A percentile compares a stretch with the other conserved stretches of the same genome.
phyloP scores from a whole-genome alignment of 208 protist genomes.

The Angomonas ambiguus region DNA sequence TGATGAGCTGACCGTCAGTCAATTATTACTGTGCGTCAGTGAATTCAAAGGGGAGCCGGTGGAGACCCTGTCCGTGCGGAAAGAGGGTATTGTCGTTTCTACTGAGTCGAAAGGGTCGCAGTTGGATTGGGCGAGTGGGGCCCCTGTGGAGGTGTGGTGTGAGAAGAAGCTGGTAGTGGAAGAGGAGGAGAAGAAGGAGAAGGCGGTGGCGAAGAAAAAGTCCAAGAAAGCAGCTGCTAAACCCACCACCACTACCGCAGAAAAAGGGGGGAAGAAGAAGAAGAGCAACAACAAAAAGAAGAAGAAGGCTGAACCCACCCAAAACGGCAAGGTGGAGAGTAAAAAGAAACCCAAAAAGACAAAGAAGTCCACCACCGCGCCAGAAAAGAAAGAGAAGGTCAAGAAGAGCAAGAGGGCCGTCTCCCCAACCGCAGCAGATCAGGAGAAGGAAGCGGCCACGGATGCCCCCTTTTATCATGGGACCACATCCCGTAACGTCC shows the following conservation, averaged over 20 bases:
- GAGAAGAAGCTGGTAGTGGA: no score
- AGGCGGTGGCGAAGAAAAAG: background rate
- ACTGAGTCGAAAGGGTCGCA: background rate
- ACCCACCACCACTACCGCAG: conserved; percentile 2
- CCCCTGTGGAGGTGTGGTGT: background rate
- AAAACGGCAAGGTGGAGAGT: conserved; percentile 10
- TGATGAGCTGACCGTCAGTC: background rate
- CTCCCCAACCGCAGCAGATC: no score
- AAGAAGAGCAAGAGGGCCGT: no score
- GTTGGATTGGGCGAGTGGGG: conserved; percentile 8
- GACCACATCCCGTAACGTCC: conserved; percentile 4
- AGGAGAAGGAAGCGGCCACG: background rate
- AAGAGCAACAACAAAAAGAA: background rate
- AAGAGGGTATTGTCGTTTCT: background rate
- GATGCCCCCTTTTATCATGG: background rate
- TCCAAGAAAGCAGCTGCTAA: conserved; percentile 10
- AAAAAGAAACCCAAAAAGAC: background rate
- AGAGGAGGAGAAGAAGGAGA: conserved; percentile 9
- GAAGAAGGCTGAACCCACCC: conserved; percentile 5
- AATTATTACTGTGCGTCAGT: conserved; percentile 18
- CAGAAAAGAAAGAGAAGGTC: no score
- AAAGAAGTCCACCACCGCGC: background rate
- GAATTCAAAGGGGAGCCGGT: conserved; percentile 13
- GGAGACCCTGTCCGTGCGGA: conserved; percentile 6
- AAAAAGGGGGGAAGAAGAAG: background rate